phyloP scores from a whole-genome alignment of 2,329 filamentous ascomycete genomes.

The Scedosporium dehoogii region DNA sequence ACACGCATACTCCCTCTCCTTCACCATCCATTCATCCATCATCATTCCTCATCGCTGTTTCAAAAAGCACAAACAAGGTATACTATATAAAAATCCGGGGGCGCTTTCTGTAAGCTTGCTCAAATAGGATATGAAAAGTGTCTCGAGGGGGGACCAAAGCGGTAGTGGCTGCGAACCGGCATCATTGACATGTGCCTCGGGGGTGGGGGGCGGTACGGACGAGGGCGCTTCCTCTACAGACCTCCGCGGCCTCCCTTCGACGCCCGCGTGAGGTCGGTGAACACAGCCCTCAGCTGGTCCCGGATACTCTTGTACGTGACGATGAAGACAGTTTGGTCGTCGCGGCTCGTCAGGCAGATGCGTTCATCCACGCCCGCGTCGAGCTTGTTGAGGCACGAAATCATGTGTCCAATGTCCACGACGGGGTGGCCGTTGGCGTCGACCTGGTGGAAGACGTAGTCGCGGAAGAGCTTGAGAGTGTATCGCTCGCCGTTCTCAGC shows the following conservation, averaged over 20 bases:
- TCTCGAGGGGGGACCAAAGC: no score
- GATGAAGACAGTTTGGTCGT: constrained; percentile 82
- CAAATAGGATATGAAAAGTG: no score
- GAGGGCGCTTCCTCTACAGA: neutral
- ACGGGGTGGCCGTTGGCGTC: constrained; percentile 75
- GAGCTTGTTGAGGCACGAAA: constrained; percentile 81
- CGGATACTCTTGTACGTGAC: constrained; percentile 86
- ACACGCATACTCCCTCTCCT: no score
- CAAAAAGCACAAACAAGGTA: neutral
- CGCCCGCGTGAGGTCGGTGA: constrained; percentile 46
- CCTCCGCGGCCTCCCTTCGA: constrained; percentile 6
- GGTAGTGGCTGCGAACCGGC: neutral
- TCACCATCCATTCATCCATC: no score
- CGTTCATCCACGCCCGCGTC: constrained; percentile 84
- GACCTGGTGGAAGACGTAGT: constrained; percentile 96
- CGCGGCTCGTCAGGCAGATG: constrained; percentile 74
- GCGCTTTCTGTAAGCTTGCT: neutral
- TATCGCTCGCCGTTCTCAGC: constrained; percentile 89
- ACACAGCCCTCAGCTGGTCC: constrained; percentile 48
- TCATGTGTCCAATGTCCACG: constrained; percentile 77
- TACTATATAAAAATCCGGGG: neutral
- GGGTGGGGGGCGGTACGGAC: neutral
- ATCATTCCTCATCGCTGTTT: neutral
- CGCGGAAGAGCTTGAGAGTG: constrained; percentile 86
- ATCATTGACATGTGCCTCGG: neutral